Evolutionary conservation across 495 filamentous ascomycete species (phyloP).

Genomic region (Podospora pseudopauciseta): DNA sequence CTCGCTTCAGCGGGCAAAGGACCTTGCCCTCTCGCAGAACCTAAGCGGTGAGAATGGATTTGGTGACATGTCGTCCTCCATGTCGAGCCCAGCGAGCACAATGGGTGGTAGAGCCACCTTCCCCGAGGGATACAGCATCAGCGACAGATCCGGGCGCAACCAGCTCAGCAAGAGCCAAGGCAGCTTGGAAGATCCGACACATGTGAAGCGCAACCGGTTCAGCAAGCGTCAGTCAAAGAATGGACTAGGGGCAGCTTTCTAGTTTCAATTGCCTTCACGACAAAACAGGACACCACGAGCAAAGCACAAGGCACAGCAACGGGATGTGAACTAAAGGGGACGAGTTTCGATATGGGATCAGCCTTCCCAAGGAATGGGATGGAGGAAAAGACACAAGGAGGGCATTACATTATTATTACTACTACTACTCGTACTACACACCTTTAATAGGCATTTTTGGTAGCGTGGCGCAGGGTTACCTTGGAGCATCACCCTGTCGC

Average conservation of each 20-base stretch:
- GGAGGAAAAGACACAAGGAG: background rate
- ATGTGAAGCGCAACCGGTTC: constrained; percentile 67
- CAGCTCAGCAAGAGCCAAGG: constrained; percentile 54
- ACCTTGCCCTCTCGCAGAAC: constrained; percentile 71
- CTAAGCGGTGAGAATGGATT: constrained; percentile 63
- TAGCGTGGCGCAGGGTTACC: constrained; percentile 22
- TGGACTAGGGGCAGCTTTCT: constrained; percentile 64
- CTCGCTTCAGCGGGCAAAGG: constrained; percentile 72
- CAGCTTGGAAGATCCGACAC: constrained; percentile 53
- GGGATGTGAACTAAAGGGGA: background rate
- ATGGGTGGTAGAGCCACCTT: constrained; percentile 49
- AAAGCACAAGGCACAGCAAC: background rate
- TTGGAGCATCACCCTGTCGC: constrained; percentile 4
- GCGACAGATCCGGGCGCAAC: constrained; percentile 49
- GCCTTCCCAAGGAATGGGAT: background rate
- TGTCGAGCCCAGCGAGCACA: constrained; percentile 74
- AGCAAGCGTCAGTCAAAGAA: constrained; percentile 88
- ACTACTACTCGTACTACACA: constrained; percentile 14
- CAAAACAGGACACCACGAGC: background rate
- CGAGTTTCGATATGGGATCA: background rate
- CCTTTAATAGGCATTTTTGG: constrained; percentile 28
- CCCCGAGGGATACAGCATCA: constrained; percentile 41
- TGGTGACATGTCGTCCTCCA: constrained; percentile 65
- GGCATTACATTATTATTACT: constrained; percentile 15
- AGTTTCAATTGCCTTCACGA: background rate